These are phyloP conservation scores for Cyberlindnera maclurae DNA, from an alignment of 805 yeast species.

Conservation along the genomic window DNA sequence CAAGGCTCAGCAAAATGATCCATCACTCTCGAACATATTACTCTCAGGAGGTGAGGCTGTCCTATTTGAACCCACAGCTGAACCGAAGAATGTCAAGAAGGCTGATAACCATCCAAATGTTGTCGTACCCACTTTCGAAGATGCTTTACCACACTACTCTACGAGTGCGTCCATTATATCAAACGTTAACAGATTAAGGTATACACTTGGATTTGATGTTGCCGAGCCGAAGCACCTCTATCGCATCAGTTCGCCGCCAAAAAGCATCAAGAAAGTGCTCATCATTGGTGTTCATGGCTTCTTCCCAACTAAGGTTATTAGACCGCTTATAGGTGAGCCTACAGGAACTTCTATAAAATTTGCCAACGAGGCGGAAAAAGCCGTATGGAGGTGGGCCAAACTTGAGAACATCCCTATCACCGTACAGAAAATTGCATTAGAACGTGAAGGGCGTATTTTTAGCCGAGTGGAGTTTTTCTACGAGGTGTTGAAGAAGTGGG, in stretches of 20 bases:
- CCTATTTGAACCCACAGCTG: slow-evolving; percentile 17
- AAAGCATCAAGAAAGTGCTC: slow-evolving; percentile 48
- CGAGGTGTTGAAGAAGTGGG: slow-evolving; percentile 63
- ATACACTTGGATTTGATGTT: slow-evolving; percentile 22
- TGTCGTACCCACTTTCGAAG: slow-evolving; percentile 23
- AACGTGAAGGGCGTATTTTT: slow-evolving; percentile 86
- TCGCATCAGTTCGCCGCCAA: slow-evolving; percentile 10
- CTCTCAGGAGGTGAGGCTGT: slow-evolving; percentile 20
- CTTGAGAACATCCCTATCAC: slow-evolving; percentile 30
- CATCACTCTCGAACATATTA: slow-evolving; percentile 14
- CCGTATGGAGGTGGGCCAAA: slow-evolving; percentile 57
- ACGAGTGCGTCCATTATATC: slow-evolving; percentile 13
- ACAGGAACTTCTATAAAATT: slow-evolving; percentile 92
- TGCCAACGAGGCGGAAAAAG: slow-evolving; percentile 82
- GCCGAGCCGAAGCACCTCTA: slow-evolving; percentile 23
- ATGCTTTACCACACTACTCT: slow-evolving; percentile 18
- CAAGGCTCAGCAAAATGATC: slow-evolving; percentile 5
- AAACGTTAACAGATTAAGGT: slow-evolving; percentile 18
- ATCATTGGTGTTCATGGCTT: slow-evolving; percentile 95
- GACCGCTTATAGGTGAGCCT: slow-evolving; percentile 90
- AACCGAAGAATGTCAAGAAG: slow-evolving; percentile 1
- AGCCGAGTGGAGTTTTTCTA: slow-evolving; percentile 81
- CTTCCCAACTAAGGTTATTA: slow-evolving; percentile 78
- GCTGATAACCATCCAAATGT: slow-evolving; percentile 9
- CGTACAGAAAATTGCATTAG: slow-evolving; percentile 86